phyloP scores from a whole-genome alignment of 2,329 filamentous ascomycete species.

The Clonostachys sp. region DNA sequence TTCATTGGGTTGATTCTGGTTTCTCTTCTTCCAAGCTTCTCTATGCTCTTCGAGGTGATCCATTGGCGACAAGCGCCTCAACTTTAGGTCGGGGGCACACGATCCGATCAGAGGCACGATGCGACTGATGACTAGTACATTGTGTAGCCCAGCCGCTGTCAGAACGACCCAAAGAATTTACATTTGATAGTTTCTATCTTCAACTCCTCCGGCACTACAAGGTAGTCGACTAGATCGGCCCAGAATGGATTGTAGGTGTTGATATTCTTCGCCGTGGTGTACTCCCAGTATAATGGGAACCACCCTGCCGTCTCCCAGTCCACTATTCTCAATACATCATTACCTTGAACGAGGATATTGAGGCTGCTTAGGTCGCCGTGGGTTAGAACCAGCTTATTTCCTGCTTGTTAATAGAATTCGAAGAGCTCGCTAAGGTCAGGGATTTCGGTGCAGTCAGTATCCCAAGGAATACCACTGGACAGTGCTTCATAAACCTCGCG shows the following conservation, averaged over 20 bases:
- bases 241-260: constrained; percentile 14
- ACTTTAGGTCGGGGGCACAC: no score
- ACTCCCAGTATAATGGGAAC: constrained; percentile 27
- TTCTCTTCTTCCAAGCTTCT: no score
- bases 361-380: constrained; percentile 36
- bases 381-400: constrained; percentile 25
- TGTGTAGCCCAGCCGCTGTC: neutral
- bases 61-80: no score
- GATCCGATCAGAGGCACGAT: no score
- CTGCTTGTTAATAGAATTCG: constrained; percentile 10
- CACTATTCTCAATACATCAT: constrained; percentile 36
- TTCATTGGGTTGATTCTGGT: no score
- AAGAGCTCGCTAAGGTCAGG: constrained; percentile 9
- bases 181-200: constrained; percentile 8
- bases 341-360: constrained; percentile 34
- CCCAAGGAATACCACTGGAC: neutral
- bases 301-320: constrained; percentile 26
- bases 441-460: neutral
- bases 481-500: constrained; percentile 16
- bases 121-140: no score
- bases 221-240: constrained; percentile 13
- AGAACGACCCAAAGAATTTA: constrained; percentile 8
- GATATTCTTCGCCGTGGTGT: constrained; percentile 13
- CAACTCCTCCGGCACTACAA: constrained; percentile 6
- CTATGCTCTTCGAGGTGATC: no score